Base-by-base conservation (phyloP, 2,329 filamentous ascomycete genomes). In the Pseudocercospora crystallina region DNA sequence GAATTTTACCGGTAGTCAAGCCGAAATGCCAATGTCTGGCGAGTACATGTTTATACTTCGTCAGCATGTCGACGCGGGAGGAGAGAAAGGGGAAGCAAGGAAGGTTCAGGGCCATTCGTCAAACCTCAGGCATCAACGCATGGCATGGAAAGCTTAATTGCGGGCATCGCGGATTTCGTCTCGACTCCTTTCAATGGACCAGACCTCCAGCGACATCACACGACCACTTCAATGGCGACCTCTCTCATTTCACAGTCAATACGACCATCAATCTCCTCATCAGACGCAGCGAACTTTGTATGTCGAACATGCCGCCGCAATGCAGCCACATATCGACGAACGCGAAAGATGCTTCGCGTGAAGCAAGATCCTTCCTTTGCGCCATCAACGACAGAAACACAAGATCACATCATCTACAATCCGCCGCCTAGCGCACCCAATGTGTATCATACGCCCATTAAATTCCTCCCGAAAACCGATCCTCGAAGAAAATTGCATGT, bases 371-470 rank as follows among this genome's bases (percentile, higher is more conserved):
- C 72, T 32, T 74, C 73, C 1, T 77, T 76, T 65, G 61, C 59
- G 5, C 60, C 62, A 39, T 59, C 59, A 58, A 53, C 58, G 49
- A 57, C 70, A 38, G 65, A 67, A 54, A 59, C 64, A 5, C 70
- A 71, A 53, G 76, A 81, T 51, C 77, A 80, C 62, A 82, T 84
- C 64, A 76, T 86, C 65, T 82, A 82, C 75, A 86, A 86, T 60
- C 84, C 84, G 32, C 84, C 84, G 1, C 81, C 82, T 5, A 80
- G 81, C 26, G 77, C 80, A 5, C 83, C 84, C 7, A 82, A 76
- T 54, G 77, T 82, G 17, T 83, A 82, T 62, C 80, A 84, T 64
- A 87, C 84, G 1, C 84, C 84, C 1, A 70, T 76, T 26, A 83
- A 84, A 58, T 87, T 87, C 65, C 74, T 87, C 7, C 84, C 84